Conservation (phyloP, 1,139 yeast species). For the Debaryomyces udenii region DNA sequence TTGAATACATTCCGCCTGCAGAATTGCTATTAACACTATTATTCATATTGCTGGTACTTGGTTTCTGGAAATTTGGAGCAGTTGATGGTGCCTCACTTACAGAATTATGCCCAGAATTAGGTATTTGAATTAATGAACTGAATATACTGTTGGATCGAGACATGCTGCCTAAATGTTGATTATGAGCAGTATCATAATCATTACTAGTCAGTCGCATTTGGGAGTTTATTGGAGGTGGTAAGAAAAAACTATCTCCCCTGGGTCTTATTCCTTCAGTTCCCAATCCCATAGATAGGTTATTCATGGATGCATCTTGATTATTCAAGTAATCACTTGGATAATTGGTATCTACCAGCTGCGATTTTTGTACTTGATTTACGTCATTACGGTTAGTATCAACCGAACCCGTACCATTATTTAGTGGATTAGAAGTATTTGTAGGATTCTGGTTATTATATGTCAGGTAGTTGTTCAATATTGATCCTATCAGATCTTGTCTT, state of each 20-base stretch:
- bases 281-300: constrained; percentile 1
- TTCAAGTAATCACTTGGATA: constrained; percentile 17
- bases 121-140: constrained; percentile 44
- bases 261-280: constrained; percentile 20
- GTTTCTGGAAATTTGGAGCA: constrained; percentile 3
- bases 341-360: constrained; percentile 16
- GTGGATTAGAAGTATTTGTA: constrained; percentile 4
- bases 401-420: neutral
- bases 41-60: constrained; percentile 1
- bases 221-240: constrained; percentile 32
- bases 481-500: constrained; percentile 26
- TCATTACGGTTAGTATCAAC: neutral
- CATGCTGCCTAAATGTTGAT: constrained; percentile 5
- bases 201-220: constrained; percentile 18
- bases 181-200: constrained; percentile 7
- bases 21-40: constrained; percentile 13
- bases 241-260: constrained; percentile 34
- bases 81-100: constrained; percentile 29
- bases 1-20: constrained; percentile 20
- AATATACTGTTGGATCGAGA: constrained; percentile 45
- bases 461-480: constrained; percentile 23
- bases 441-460: constrained; percentile 10
- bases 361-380: constrained; percentile 7
- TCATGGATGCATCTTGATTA: constrained; percentile 13
- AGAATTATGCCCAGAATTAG: constrained; percentile 38